Percentiles rank a stretch among this genome's conserved stretches.
Conservation (phyloP, 2,329 filamentous ascomycete species). For the Pestalotiopsis sp. region DNA sequence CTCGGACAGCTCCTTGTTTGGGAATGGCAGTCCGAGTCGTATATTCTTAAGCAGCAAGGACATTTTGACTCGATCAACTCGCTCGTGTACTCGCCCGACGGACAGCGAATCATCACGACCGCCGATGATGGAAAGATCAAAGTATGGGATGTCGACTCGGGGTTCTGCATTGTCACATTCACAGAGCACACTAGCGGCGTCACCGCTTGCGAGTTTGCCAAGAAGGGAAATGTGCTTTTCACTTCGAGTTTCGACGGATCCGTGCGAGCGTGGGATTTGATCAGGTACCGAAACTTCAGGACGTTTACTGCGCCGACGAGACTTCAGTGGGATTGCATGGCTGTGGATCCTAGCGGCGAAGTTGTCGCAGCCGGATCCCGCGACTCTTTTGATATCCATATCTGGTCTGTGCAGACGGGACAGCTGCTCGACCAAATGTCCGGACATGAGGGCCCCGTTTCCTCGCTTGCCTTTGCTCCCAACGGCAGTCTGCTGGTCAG, state of each 20-base stretch:
- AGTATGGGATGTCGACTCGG: conserved; percentile 95
- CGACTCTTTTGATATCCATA: conserved; percentile 95
- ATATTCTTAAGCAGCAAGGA: conserved; percentile 96
- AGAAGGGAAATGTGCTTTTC: conserved; percentile 93
- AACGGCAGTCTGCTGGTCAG: conserved; percentile 84
- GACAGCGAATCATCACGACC: conserved; percentile 88
- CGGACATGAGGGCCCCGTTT: conserved; percentile 93
- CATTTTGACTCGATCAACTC: conserved; percentile 97
- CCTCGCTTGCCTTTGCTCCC: conserved; percentile 83
- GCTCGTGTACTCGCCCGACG: conserved; percentile 89
- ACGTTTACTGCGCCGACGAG: conserved; percentile 94
- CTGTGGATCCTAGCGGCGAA: conserved; percentile 96
- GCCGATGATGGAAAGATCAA: conserved; percentile 98
- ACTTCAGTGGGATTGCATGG: conserved; percentile 89
- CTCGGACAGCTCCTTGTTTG: conserved; percentile 95
- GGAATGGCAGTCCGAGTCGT: conserved; percentile 99
- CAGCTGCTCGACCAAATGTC: conserved; percentile 89
- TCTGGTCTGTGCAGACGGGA: conserved; percentile 98
- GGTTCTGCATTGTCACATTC: conserved; percentile 97
- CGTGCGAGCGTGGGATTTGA: conserved; percentile 92
- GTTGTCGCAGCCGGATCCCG: conserved; percentile 93
- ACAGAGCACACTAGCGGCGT: conserved; percentile 95
- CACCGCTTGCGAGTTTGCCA: conserved; percentile 92
- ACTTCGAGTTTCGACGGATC: conserved; percentile 95
- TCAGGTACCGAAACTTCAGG: conserved; percentile 94